phyloP scores from a whole-genome alignment of 2,329 filamentous ascomycete genomes.

The Beauveria caledonica region DNA sequence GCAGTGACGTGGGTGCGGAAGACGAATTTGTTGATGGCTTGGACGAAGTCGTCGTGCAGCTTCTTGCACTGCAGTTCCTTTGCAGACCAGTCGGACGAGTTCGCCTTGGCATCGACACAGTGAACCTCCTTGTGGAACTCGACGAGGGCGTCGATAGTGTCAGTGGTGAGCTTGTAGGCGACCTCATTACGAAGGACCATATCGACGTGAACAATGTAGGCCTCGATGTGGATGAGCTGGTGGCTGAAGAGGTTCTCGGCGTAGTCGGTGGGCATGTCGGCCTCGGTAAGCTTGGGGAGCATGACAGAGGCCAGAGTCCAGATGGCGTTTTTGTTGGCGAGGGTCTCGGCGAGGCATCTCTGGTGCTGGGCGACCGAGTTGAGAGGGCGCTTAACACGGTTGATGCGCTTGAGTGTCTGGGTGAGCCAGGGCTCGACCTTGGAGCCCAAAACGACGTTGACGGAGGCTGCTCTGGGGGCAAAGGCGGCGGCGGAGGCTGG shows the following conservation, averaged over 20 bases:
- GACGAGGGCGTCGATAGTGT: slow-evolving; percentile 87
- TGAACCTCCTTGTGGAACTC: slow-evolving; percentile 96
- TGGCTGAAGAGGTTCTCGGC: slow-evolving; percentile 88
- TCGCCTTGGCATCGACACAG: slow-evolving; percentile 81
- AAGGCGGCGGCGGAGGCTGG: slow-evolving; percentile 95
- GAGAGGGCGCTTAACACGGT: slow-evolving; percentile 89
- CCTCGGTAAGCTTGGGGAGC: slow-evolving; percentile 80
- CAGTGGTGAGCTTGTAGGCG: slow-evolving; percentile 91
- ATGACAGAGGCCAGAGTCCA: slow-evolving; percentile 93
- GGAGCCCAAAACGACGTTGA: slow-evolving; percentile 87
- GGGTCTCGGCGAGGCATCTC: slow-evolving; percentile 86
- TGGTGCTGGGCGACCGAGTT: slow-evolving; percentile 96
- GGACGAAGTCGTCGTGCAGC: slow-evolving; percentile 91
- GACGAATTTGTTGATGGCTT: slow-evolving; percentile 95
- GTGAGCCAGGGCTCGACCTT: slow-evolving; percentile 97
- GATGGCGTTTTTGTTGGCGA: slow-evolving; percentile 83
- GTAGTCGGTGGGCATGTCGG: slow-evolving; percentile 75
- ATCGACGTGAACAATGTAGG: slow-evolving; percentile 97
- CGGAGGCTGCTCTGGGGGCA: slow-evolving; percentile 78
- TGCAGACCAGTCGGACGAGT: slow-evolving; percentile 89
- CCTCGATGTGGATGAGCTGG: slow-evolving; percentile 86
- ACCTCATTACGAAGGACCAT: slow-evolving; percentile 98
- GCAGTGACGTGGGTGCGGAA: slow-evolving; percentile 83
- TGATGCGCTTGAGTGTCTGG: slow-evolving; percentile 91
- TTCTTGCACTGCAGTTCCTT: slow-evolving; percentile 97